Base-by-base conservation (phyloP, 768 basidiomycete species). In the Podaxis sp. region DNA sequence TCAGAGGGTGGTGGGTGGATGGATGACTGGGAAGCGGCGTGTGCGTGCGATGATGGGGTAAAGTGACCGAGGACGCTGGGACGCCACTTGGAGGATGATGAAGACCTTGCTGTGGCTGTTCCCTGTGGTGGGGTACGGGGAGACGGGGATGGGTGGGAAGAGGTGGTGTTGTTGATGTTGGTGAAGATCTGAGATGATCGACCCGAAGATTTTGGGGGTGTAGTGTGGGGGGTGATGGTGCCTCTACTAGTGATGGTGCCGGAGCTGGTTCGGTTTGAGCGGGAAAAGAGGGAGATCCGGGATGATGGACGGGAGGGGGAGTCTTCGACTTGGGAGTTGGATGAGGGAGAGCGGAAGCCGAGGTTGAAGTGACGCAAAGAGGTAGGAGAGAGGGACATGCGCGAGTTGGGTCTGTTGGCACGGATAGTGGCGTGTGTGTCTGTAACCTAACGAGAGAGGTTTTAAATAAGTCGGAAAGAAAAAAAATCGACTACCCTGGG, bases 51-150 rank as follows among this genome's bases (percentile, higher is more conserved):
- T 55, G 78, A 66, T 57, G 82, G 78, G 28, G 80, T 74, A 67
- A 89, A 89, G 64, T 89, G 83, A 5, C 83, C 85, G 23, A 88
- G 71, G 23, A 90, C 81, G 63, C 80, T 84, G 10, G 88, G 86
- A n/a, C 85, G 79, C 82, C 83, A 86, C 71, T 74, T 81, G 53
- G 82, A 76, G 10, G 75, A 67, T 52, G 72, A 50, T 1, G 69
- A 53, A 25, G 67, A 61, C 50, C 60, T 68, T 5, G 42, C 28
- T 32, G 28, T 2, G 59, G 42, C 53, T 63, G 50, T 62, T 2
- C 65, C 58, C 25, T 57, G 59, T 14, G 63, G 65, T 35, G 62
- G 67, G 56, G 69, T 69, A 10, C 54, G 64, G 62, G 73, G 71
- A 36, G 80, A 67, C 16, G 79, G 77, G 42, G 82, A 79, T 55